These are phyloP conservation scores for Camelina laxa DNA, from an alignment of 345 rosid species.

Conservation along the genomic window DNA sequence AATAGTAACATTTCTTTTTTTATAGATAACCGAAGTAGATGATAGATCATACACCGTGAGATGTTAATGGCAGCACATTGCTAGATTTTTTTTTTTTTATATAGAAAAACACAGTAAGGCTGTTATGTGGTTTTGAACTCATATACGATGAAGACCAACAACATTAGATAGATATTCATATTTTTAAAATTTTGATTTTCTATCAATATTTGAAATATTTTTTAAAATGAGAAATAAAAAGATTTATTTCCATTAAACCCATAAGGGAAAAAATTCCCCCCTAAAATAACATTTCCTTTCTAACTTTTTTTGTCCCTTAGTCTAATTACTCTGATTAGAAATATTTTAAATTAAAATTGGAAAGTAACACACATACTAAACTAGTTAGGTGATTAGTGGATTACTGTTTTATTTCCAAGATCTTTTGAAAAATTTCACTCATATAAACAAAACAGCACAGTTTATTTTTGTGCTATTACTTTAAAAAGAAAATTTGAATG, in stretches of 20 bases:
- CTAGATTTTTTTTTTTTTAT: neutral
- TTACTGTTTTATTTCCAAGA: neutral
- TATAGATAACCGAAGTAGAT: too few species aligned
- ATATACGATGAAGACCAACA: too few species aligned
- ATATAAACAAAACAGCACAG: neutral
- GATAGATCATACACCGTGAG: neutral
- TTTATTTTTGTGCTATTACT: neutral
- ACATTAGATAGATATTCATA: too few species aligned
- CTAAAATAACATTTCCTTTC: neutral
- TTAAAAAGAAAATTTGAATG: neutral
- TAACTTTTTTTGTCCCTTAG: too few species aligned
- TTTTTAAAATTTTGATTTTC: too few species aligned
- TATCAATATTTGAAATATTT: too few species aligned
- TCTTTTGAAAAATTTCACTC: neutral
- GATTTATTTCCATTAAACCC: neutral
- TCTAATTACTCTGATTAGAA: neutral
- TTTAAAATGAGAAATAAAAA: too few species aligned
- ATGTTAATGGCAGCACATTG: neutral
- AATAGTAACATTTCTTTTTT: too few species aligned
- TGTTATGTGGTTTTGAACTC: neutral
- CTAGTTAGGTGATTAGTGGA: constrained; percentile 2
- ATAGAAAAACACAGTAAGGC: neutral
- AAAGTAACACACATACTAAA: neutral
- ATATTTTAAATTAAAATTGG: neutral
- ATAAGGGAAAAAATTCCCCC: neutral